These are phyloP conservation scores for Penicillium atrosanguineum DNA, from an alignment of 495 filamentous ascomycete genomes.

Conservation along the genomic window DNA sequence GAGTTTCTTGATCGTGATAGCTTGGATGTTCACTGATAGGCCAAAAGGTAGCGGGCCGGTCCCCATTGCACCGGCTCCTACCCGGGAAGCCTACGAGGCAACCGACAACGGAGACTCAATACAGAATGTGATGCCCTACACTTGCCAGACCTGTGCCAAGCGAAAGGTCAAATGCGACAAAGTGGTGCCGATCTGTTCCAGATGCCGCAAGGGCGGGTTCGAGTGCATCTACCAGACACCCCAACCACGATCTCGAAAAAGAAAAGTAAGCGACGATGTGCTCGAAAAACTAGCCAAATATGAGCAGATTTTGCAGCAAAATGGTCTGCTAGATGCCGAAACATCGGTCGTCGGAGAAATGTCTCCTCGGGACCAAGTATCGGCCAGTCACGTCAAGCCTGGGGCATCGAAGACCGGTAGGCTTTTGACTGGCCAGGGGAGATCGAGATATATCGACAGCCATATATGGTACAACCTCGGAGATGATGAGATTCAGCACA, in stretches of 20 bases:
- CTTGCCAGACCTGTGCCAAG: slow-evolving; percentile 41
- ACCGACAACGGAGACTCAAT: not conserved
- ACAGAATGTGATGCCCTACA: slow-evolving; percentile 4
- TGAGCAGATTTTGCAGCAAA: slow-evolving; percentile 18
- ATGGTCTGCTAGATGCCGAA: slow-evolving; percentile 16
- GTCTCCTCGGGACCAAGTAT: not conserved
- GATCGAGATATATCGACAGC: slow-evolving; percentile 21
- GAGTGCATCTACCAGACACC: slow-evolving; percentile 15
- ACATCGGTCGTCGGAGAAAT: not conserved
- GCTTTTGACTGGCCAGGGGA: slow-evolving; percentile 10
- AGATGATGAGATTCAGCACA: slow-evolving; percentile 13
- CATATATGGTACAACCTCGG: slow-evolving; percentile 13
- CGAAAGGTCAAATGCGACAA: slow-evolving; percentile 49
- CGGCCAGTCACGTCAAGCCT: not conserved
- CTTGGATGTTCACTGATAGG: not conserved
- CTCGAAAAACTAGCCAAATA: slow-evolving; percentile 16
- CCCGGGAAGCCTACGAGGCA: not conserved
- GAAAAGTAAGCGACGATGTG: slow-evolving; percentile 6
- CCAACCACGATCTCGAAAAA: slow-evolving; percentile 10
- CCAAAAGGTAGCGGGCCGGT: slow-evolving; percentile 4
- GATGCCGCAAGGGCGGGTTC: slow-evolving; percentile 27
- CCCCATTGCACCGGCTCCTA: slow-evolving; percentile 16
- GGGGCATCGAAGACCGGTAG: slow-evolving; percentile 8
- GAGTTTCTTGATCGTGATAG: no score
- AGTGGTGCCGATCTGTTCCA: slow-evolving; percentile 35